Base-by-base conservation (phyloP, 192 early-diverging fungal species). In the Entomortierella chlamydospora region DNA sequence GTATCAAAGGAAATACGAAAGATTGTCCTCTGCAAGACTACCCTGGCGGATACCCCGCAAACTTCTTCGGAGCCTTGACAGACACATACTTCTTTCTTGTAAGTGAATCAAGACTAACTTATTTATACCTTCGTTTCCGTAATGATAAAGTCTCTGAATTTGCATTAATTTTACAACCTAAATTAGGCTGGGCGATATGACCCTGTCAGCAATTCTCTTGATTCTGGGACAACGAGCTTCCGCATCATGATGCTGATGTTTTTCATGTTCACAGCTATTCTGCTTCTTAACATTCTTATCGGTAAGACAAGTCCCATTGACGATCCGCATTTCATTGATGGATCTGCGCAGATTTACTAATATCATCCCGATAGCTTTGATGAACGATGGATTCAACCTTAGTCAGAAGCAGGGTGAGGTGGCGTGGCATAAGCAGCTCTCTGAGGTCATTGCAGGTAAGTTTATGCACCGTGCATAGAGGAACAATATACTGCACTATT, bases 11-110 rank as follows among this genome's bases (percentile, higher is more conserved):
- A 26, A 17, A 47, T 47, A 4, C 45, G 5, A 20, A n/a, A n/a
- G n/a, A 17, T 20, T 47, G 45, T 17, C 3, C 47, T 6, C 20
- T 31, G 1, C 29, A 47, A n/a, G 26, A 45, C 20, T 28, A 54
- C n/a, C 29, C 13, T 17, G 60, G 57, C 11, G 26, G 10, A 0
- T 78, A 57, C 41, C 74, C 74, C 0, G n/a, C 0, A 0, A 7
- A 26, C 31, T 29, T 57, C 17, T 52, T 58, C 13, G 4, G 25
- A 26, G 74, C 67, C 1, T 42, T 78, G 26, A 69, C 61, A 3
- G 61, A 61, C 3, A 69, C 67, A 0, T 70, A 64, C 20, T 78
- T 77, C 34, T 77, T 68, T 13, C 26, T 77, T 42, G 73, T 77
- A 77, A 77, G 60, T 43, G 28, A 18, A 7, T 22, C 0, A 4